Base-by-base conservation (phyloP, 805 yeast genomes). In the Saccharomycopsis schoenii region DNA sequence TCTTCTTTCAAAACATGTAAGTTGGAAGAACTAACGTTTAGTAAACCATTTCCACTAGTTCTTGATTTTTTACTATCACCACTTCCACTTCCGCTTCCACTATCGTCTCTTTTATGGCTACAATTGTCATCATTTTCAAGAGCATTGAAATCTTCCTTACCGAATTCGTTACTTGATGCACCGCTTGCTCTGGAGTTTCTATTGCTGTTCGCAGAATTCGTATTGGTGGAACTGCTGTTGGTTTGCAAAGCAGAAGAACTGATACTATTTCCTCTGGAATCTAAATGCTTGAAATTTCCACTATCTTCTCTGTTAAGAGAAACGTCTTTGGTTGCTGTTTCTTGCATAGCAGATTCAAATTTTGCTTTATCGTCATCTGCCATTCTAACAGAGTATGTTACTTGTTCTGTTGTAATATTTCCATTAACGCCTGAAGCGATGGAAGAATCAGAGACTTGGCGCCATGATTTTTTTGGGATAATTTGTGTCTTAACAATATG, bases 351-450 rank as follows among this genome's bases (percentile, higher is more conserved):
- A 11, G 55, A 15, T 17, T 57, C 60, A 15, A 29, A 47, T 43
- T 74, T 73, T 34, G 78, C 68, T 43, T 71, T 71, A 37, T 74
- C 74, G 63, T 85, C 88, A 43, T 86, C 88, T 2, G 88, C 90
- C 51, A 90, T 76, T 68, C 90, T 80, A 43, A 91, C 89, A 4
- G 89, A 86, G 68, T 90, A 79, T 56, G 91, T 79, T 69, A 89
- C 93, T 58, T 86, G 89, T 0, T 97, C 89, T 39, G 92, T 84
- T 40, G 92, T 92, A 0, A 97, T 90, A 15, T 21, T 19, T 11
- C 21, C n/a, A 24, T 47, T n/a, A 34, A 90, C 91, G 61, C 87
- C 68, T 0, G 97, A 88, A 43, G 80, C 81, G 60, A 83, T 77
- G 10, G 96, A 86, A 8, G 70, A 67, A 55, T 71, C 72, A 21